A percentile compares a stretch with the other conserved stretches of the same genome.
phyloP scores from a whole-genome alignment of 2,329 filamentous ascomycete species.

The Neurospora crassa region DNA sequence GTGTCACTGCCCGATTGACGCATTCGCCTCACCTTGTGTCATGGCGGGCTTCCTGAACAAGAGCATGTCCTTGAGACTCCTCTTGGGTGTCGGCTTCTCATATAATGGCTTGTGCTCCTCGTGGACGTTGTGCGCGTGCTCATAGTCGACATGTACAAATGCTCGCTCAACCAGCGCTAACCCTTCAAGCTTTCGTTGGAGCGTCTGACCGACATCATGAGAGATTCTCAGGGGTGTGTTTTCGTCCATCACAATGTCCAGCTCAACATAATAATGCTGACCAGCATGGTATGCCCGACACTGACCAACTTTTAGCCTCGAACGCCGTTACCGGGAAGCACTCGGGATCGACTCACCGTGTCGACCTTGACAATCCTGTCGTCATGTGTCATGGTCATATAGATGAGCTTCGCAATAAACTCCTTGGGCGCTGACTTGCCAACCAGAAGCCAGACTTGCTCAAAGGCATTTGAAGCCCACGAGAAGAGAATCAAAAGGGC shows the following conservation, averaged over 20 bases:
- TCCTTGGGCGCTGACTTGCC: constrained; percentile 51
- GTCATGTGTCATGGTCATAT: constrained; percentile 45
- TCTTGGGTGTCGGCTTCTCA: constrained; percentile 23
- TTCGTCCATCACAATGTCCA: constrained; percentile 52
- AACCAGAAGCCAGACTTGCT: constrained; percentile 52
- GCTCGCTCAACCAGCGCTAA: constrained; percentile 32
- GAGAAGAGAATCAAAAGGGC: constrained; percentile 52
- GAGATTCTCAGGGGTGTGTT: constrained; percentile 43
- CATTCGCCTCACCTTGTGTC: constrained; percentile 5
- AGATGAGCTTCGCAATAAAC: constrained; percentile 46
- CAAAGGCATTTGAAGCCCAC: constrained; percentile 50
- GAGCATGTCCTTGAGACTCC: constrained; percentile 26
- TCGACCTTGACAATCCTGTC: constrained; percentile 46
- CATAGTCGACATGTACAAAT: constrained; percentile 37
- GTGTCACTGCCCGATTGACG: not conserved
- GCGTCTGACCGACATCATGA: constrained; percentile 49
- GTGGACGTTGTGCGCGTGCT: constrained; percentile 30
- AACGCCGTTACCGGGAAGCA: not conserved
- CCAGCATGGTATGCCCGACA: constrained; percentile 53
- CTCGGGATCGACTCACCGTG: constrained; percentile 26
- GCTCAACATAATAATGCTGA: constrained; percentile 52
- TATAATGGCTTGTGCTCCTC: constrained; percentile 35
- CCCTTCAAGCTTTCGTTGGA: constrained; percentile 52
- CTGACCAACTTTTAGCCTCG: constrained; percentile 15
- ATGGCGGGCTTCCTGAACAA: constrained; percentile 21